Evolutionary conservation across 2,329 filamentous ascomycete genomes (phyloP), one percentile per base, ranked within the genome.

Genomic region (Colletotrichum echinochloae): DNA sequence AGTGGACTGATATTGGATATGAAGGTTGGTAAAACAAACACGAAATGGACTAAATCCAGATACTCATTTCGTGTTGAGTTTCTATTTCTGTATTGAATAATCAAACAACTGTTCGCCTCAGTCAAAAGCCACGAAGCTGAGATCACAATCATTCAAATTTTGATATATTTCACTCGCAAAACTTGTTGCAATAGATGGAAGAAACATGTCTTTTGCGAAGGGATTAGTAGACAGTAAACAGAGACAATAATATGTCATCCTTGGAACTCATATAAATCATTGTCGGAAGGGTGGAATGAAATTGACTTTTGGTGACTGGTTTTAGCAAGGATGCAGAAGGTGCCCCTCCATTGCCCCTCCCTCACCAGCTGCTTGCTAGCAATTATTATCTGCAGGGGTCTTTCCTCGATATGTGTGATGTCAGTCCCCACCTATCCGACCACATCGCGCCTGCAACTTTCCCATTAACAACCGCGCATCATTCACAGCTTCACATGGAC

Each of bases 401-500:
- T 49, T 68, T 48, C n/a, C 16, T 59, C 59, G 48, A 59, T 63
- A 54, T 68, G 46, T 70, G 69, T 71, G 69, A 71, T 71, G 69
- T 71, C 69, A 71, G 60, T 60, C 69, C 69, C 71, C 68, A 71
- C 68, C 68, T 71, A 59, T 37, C 52, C 18, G 46, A 55, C 54
- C 57, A 63, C 52, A 63, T 63, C 68, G 68, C 57, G 64, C 20
- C 49, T 37, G 37, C 46, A 55, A 59, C 65, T 67, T 63, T 71
- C 64, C 51, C 44, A 54, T 33, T 39, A 65, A 66, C 71, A 75
- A 73, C 75, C 73, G 72, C 74, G 71, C 69, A 72, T 72, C 70
- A 62, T 61, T 59, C 48, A 70, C 65, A 67, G 66, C 41, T 65
- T 60, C 73, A 73, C 56, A 83, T 83, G 81, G 79, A 78, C 65